Base-by-base conservation (phyloP, 768 basidiomycete genomes). In the Xerocomellus dryophilus region DNA sequence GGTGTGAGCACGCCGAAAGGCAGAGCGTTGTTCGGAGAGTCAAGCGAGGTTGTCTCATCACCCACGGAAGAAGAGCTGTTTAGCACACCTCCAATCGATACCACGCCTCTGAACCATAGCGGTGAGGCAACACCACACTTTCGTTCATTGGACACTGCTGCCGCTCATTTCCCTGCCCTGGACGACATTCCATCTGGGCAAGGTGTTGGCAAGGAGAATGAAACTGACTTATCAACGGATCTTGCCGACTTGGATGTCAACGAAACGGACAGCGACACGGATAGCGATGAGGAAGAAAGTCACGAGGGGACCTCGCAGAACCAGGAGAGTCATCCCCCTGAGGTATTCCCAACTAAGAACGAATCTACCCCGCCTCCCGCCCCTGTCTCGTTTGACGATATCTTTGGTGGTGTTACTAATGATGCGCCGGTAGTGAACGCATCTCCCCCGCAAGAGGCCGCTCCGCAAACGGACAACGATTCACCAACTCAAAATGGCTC, bases 221-320 rank as follows among this genome's bases (percentile, higher is more conserved):
- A 78, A 50, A 84, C 83, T 0, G 82, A 87, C 54, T 66, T 89
- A 14, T 72, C 66, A 7, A 59, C 78, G n/a, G 67, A 74, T 41
- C 71, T 85, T 11, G 78, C 81, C 52, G 85, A 89, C 43, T 62
- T 89, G 51, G 84, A 84, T 18, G 69, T 76, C 10, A 69, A 80
- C 3, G 84, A 82, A 12, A 74, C 80, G 14, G 85, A 85, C 51
- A 80, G 76, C 35, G 78, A 81, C 47, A 74, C 67, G 23, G 78
- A 79, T 38, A 83, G 85, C 32, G 73, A 78, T 14, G 76, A 59
- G 25, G 60, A 73, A 39, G 71, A 60, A 7, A 75, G 76, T 36
- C 75, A 75, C 40, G 65, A 70, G 43, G 57, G 55, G 43, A 21
- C 57, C 17, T 40, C 21, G 34, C 66, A 69, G 43, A 48, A 53